Base-by-base conservation (phyloP, 2,329 filamentous ascomycete genomes). In the Herpotrichia juniperi region DNA sequence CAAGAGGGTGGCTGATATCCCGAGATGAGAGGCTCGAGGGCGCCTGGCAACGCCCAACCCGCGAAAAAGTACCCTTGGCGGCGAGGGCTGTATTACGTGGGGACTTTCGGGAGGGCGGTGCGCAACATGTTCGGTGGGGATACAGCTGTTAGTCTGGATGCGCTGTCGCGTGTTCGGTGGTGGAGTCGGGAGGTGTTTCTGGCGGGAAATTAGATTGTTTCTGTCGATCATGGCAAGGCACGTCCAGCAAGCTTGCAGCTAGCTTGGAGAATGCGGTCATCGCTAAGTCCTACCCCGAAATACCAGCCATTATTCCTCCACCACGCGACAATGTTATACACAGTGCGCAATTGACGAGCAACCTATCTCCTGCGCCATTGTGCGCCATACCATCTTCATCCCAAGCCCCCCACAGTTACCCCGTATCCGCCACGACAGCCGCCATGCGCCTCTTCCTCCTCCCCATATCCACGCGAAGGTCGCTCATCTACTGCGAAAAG, bases 391-490 rank as follows among this genome's bases (percentile, higher is more conserved):
- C 34, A 37, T 37, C 34, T 37, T n/a, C 9, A 43, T 14, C 17
- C 26, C n/a, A 10, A 19, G 34, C 22, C 9, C n/a, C 22, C 17
- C n/a, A 9, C n/a, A 31, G 28, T 34, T 10, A 40, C 7, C 31
- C n/a, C 49, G 24, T 26, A 19, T n/a, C 31, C 6, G 11, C 31
- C 34, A 12, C 19, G 34, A 40, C 37, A 22, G 19, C 37, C 17
- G 21, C 42, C 48, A 97, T 99, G 94, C 90, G 92, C 73, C 83
- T 99, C 75, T 96, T 92, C 77, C 87, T 99, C 59, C 84, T 99
- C 51, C 94, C 94, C 57, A 88, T 99, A 66, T 96, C 93, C 53
- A 96, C 92, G 61, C 86, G 90, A 69, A 89, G 93, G 68, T 93
- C 91, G 46, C 85, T 99, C 57, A 86, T 99, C 67, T 97, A 96